Base-by-base conservation (phyloP, 345 rosid genomes). In the Eucalyptus pauciflora region DNA sequence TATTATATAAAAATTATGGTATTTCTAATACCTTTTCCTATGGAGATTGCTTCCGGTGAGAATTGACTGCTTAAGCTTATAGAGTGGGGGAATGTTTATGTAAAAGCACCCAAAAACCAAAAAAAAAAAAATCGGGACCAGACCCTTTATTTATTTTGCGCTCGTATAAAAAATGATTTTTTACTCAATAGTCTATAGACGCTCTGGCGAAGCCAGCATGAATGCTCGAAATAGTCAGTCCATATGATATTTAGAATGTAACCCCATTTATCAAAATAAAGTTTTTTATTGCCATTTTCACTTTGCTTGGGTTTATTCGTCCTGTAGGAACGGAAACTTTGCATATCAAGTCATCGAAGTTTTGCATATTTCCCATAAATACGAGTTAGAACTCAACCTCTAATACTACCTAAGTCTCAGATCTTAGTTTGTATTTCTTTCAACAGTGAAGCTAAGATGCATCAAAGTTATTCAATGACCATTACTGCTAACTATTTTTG, bases 241-340 rank as follows among this genome's bases (percentile, higher is more conserved):
- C n/a, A n/a, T n/a, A n/a, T n/a, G n/a, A n/a, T n/a, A n/a, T 33
- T 33, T 33, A 94, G 98, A 94, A 97, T 95, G 99, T 99, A 96
- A 95, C 58, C 22, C 58, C 86, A n/a, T 85, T 86, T 41, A 71
- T 86, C 22, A 88, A 37, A 29, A 62, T 29, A 62, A 62, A 62
- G 56, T 41, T 24, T 43, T 45, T n/a, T 49, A 22, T 45, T 29
- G 24, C 27, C 87, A 60, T 17, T 50, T 67, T 86, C 14, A 27
- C 50, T 24, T 51, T 86, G 16, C 56, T 86, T 20, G 27, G 31
- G 45, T 83, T 25, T 50, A 49, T 64, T 18, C 50, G 15, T 80
- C 87, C 64, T 76, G 76, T 87, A 71, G 5, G 18, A 56, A 37
- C 87, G 86, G 86, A 58, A 86, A 87, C 91, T 89, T 81, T 81